Percentiles rank a stretch among this genome's conserved stretches.
phyloP scores from a whole-genome alignment of 192 early-diverging fungal species.

The Linnemannia elongata region DNA sequence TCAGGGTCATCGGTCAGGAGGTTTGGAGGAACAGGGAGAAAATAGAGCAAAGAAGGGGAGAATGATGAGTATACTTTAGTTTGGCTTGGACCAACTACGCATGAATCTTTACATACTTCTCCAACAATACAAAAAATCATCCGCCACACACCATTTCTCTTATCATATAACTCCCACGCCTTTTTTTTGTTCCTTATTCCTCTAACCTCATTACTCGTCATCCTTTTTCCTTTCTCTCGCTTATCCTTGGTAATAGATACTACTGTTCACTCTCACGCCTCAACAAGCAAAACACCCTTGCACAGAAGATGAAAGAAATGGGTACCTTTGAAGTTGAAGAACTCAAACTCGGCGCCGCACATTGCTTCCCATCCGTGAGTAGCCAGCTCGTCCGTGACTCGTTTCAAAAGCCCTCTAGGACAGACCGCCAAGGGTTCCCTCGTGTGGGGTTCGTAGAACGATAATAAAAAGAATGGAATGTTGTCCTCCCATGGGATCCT shows the following conservation, averaged over 20 bases:
- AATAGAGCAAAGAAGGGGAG: background rate
- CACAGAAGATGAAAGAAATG: background rate
- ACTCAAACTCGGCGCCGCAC: slow-evolving; percentile 77
- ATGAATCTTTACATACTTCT: background rate
- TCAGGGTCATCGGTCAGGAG: background rate
- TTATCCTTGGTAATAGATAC: background rate
- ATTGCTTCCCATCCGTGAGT: slow-evolving; percentile 54
- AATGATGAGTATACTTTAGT: slow-evolving; percentile 5
- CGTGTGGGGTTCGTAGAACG: slow-evolving; percentile 70
- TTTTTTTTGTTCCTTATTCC: background rate
- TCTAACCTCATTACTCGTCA: background rate
- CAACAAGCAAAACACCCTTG: background rate
- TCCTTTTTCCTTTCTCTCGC: background rate
- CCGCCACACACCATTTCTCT: background rate
- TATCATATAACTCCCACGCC: background rate
- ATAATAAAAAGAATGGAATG: slow-evolving; percentile 77
- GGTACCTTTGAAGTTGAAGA: slow-evolving; percentile 82
- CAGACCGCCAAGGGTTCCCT: slow-evolving; percentile 70
- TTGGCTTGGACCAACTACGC: slow-evolving; percentile 4
- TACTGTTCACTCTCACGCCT: background rate
- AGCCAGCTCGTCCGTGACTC: slow-evolving; percentile 76
- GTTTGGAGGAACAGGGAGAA: background rate
- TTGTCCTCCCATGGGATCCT: slow-evolving; percentile 80
- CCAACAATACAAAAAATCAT: slow-evolving; percentile 3
- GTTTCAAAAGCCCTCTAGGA: slow-evolving; percentile 68